Base-by-base conservation (phyloP, 2,329 filamentous ascomycete species). In the Hysterium pulicare region DNA sequence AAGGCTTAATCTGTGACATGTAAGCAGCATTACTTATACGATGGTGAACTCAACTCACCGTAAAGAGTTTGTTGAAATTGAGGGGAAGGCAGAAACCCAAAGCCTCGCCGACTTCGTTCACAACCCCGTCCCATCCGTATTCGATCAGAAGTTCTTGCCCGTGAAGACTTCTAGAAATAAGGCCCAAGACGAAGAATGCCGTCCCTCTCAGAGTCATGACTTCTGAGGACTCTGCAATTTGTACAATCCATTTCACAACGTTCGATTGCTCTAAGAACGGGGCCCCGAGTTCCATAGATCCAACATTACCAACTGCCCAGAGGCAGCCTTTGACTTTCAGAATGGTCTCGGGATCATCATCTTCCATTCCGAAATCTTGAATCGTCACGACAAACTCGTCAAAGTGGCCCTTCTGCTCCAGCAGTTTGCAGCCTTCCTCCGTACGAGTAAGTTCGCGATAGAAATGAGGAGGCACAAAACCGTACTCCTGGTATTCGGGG, bases 241-340 rank as follows among this genome's bases (percentile, higher is more conserved):
- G 77, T 35, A 97, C 82, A 48, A 98, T 91, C 49, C 85, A 81
- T 58, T 85, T 81, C 15, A 97, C 89, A 28, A 97, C 89, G 51
- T 96, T 87, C 28, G 83, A 87, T 42, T 86, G 84, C 67, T 96
- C 93, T 3, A 98, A 75, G 64, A 98, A 98, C 0, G 90, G 90
- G 1, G 91, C 91, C 1, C 93, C 93, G 2, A 96, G 81, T 57
- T 97, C 91, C 90, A 98, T 97, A 0, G 90, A 96, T 0, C 93
- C 93, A 28, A 98, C 91, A 55, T 98, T 98, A 19, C 93, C 93
- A 1, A 98, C 90, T 0, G 93, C 93, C 93, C 93, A 98, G 36
- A 98, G 75, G 62, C 90, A 96, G 6, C 90, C 93, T 66, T 98
- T 98, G 51, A 97, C 89, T 63, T 96, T 97, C 45, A 89, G 82